A percentile compares a stretch with the other conserved stretches of the same genome.
Evolutionary conservation across 139 green algal genomes (phyloP).

Genomic region (Chlamydomonas applanata): DNA sequence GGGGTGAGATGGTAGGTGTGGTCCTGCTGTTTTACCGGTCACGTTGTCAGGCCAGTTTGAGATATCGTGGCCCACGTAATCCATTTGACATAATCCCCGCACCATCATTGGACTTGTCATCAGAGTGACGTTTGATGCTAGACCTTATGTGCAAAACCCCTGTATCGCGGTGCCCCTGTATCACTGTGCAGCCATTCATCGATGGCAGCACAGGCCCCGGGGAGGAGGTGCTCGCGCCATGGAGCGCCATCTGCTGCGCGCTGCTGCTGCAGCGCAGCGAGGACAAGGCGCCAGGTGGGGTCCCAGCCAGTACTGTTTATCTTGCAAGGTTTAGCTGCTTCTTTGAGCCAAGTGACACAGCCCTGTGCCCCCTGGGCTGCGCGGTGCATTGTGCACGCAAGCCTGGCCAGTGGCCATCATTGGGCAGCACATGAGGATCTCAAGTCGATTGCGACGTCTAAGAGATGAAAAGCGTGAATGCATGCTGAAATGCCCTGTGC

Average conservation of each 20-base stretch:
- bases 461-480: too few species aligned
- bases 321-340: too few species aligned
- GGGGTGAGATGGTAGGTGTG: background rate
- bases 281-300: conserved; percentile 55
- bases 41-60: background rate
- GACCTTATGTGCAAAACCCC: background rate
- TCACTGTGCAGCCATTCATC: conserved; percentile 22
- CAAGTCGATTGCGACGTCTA: too few species aligned
- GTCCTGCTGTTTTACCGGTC: background rate
- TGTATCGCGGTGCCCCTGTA: background rate
- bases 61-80: background rate
- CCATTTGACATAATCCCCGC: background rate
- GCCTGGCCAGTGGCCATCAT: too few species aligned
- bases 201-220: conserved; percentile 24
- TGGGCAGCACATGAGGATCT: too few species aligned
- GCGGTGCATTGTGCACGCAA: too few species aligned
- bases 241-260: conserved; percentile 54
- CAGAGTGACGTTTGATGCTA: background rate
- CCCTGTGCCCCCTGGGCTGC: too few species aligned
- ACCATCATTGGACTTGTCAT: background rate
- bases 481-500: too few species aligned
- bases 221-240: conserved; percentile 39
- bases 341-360: too few species aligned
- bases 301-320: too few species aligned
- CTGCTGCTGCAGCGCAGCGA: conserved; percentile 54